Evolutionary conservation across 306 rosid genomes (phyloP).

Genomic region (Trifolium dubium): DNA sequence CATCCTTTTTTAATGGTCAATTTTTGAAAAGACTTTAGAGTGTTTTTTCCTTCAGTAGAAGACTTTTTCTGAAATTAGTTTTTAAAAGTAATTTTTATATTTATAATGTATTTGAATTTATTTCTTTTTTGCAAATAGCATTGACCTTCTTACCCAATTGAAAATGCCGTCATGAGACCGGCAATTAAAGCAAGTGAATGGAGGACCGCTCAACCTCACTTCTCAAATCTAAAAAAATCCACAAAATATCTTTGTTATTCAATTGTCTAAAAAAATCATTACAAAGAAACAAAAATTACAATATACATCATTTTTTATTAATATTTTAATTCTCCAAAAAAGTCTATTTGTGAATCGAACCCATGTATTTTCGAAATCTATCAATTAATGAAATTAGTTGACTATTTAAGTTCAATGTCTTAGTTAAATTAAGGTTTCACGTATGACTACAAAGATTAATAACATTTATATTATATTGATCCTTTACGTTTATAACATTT

Average conservation of each 20-base stretch:
- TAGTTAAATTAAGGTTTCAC: too few species aligned
- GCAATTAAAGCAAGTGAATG: constrained; percentile 8
- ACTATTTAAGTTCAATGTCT: too few species aligned
- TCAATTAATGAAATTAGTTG: too few species aligned
- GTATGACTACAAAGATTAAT: too few species aligned
- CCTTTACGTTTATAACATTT: too few species aligned
- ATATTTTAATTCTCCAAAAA: too few species aligned
- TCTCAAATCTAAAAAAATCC: neutral
- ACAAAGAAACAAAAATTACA: too few species aligned
- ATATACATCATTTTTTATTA: too few species aligned
- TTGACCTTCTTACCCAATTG: neutral
- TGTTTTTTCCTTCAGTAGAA: neutral
- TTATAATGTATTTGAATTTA: neutral
- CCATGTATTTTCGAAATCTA: too few species aligned
- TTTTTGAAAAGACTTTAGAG: neutral
- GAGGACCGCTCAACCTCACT: neutral
- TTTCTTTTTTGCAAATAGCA: constrained; percentile 1
- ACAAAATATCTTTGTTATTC: constrained; percentile 1
- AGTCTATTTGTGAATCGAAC: too few species aligned
- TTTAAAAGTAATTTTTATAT: neutral
- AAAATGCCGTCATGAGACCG: constrained; percentile 16
- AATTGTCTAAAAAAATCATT: neutral
- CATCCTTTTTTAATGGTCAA: neutral
- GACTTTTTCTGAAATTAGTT: neutral
- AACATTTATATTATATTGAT: too few species aligned